Evolutionary conservation across 129 eudicot genomes (phyloP).

Genomic region (Centaurea solstitialis): DNA sequence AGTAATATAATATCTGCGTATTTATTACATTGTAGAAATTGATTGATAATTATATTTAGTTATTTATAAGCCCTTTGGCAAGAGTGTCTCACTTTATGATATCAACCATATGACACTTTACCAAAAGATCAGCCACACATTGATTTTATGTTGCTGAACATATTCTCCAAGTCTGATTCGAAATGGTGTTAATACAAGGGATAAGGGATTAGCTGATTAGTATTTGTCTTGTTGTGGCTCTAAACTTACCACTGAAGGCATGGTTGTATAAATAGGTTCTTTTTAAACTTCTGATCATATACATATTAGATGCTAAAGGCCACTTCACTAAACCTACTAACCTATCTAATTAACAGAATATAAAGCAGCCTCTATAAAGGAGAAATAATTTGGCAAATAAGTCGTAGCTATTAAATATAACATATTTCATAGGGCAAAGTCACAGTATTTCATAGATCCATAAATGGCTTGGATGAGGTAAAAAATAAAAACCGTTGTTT

Average conservation of each 20-base stretch:
- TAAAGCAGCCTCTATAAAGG: background rate
- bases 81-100: background rate
- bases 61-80: too few relatives aligned
- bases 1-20: background rate
- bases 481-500: background rate
- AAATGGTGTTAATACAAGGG: too few relatives aligned
- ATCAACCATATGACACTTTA: background rate
- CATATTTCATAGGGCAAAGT: slow-evolving; percentile 6
- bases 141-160: background rate
- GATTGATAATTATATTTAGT: background rate
- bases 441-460: slow-evolving; percentile 25
- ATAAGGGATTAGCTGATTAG: too few relatives aligned
- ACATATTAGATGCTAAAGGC: background rate
- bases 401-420: slow-evolving; percentile 13
- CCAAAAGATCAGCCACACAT: background rate
- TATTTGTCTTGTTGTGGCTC: background rate
- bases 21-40: background rate
- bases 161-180: too few relatives aligned
- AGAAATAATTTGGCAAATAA: slow-evolving; percentile 3
- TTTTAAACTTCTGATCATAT: background rate
- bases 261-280: background rate
- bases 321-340: background rate
- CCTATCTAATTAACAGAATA: background rate
- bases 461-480: slow-evolving; percentile 20
- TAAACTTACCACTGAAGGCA: background rate